Evolutionary conservation across 2,329 filamentous ascomycete species (phyloP).

Genomic region (Pseudocercospora ulei): DNA sequence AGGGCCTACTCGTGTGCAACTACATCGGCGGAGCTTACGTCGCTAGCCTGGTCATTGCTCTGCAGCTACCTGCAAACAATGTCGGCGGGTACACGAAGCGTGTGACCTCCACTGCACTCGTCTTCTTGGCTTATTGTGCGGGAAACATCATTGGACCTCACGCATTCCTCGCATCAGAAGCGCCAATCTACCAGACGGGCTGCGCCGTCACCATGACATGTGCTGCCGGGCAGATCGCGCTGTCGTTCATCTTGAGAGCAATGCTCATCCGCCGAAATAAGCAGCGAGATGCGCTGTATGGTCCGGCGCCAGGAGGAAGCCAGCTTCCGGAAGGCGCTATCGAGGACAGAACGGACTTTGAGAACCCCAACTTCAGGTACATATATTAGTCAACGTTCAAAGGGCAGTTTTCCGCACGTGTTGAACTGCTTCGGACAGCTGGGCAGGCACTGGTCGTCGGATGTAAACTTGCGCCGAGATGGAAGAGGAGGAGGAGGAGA

Average conservation of each 20-base stretch:
- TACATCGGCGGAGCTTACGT: constrained; percentile 46
- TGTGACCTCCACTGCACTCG: constrained; percentile 40
- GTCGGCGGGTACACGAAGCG: constrained; percentile 44
- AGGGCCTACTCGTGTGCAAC: constrained; percentile 45
- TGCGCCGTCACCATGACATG: constrained; percentile 46
- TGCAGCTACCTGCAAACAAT: constrained; percentile 46
- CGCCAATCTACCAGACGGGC: constrained; percentile 45
- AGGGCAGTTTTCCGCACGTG: too few species aligned
- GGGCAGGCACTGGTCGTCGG: too few species aligned
- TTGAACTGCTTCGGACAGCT: too few species aligned
- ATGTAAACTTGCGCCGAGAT: too few species aligned
- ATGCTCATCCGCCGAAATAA: constrained; percentile 37
- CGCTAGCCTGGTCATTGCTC: constrained; percentile 45
- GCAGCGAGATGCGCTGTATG: constrained; percentile 33
- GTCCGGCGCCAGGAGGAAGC: constrained; percentile 18
- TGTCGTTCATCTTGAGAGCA: constrained; percentile 34
- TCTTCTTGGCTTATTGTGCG: constrained; percentile 40
- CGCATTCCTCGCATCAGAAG: constrained; percentile 41
- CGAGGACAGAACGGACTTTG: constrained; percentile 37
- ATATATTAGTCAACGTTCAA: constrained; percentile 23
- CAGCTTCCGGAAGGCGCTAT: constrained; percentile 22
- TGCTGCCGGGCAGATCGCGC: constrained; percentile 37
- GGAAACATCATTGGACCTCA: constrained; percentile 45
- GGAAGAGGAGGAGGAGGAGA: too few species aligned
- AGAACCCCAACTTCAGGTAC: constrained; percentile 30